Evolutionary conservation across 2,329 filamentous ascomycete genomes (phyloP).

Genomic region (Dryadomyces sulphureus): DNA sequence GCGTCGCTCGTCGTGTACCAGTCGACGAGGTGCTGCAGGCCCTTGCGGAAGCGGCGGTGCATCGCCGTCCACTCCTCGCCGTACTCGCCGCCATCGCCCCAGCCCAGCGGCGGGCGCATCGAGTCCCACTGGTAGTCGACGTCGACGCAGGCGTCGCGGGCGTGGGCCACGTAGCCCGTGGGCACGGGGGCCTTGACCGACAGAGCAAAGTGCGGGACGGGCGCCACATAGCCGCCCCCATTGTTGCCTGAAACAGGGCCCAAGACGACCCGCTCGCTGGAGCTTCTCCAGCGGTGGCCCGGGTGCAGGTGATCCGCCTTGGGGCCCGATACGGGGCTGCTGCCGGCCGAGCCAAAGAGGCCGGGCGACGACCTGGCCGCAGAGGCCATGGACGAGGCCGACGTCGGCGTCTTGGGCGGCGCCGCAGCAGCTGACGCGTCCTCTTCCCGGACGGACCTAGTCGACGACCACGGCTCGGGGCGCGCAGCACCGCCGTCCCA

Average conservation of each 20-base stretch:
- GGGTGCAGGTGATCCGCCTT: neutral
- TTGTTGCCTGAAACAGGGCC: neutral
- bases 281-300: conserved; percentile 4
- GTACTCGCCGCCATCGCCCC: conserved; percentile 77
- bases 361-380: conserved; percentile 1
- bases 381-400: neutral
- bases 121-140: conserved; percentile 98
- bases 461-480: conserved; percentile 3
- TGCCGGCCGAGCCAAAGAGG: conserved; percentile 4
- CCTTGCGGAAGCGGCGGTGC: conserved; percentile 77
- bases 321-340: conserved; percentile 6
- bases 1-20: conserved; percentile 57
- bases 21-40: conserved; percentile 61
- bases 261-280: neutral
- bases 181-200: conserved; percentile 72
- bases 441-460: neutral
- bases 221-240: conserved; percentile 49
- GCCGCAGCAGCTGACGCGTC: neutral
- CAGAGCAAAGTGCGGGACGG: conserved; percentile 69
- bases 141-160: conserved; percentile 68
- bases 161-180: conserved; percentile 76
- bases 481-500: conserved; percentile 17
- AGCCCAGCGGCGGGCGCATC: conserved; percentile 59
- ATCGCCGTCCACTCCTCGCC: conserved; percentile 94
- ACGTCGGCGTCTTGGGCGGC: neutral